Conservation (phyloP, 140 eudicot genomes). For the Oenanthe javanica region DNA sequence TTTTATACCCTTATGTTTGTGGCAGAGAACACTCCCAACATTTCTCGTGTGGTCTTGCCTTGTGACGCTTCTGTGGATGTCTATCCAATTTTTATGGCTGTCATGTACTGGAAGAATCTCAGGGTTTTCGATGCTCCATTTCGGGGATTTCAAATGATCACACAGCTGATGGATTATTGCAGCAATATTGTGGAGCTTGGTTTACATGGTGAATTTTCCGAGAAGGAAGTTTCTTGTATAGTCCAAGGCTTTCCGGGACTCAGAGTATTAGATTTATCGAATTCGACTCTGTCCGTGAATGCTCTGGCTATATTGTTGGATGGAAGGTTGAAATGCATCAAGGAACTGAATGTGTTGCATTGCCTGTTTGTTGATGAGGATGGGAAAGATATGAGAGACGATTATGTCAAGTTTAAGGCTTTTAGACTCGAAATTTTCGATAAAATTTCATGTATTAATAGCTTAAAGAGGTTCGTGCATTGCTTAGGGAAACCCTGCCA, state of each 20-base stretch:
- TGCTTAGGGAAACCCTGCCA: constrained; percentile 14
- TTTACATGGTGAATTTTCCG: constrained; percentile 8
- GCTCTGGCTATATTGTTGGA: constrained; percentile 11
- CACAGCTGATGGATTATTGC: constrained; percentile 20
- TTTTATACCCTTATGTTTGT: constrained; percentile 6
- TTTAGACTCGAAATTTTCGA: constrained; percentile 11
- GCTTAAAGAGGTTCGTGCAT: constrained; percentile 14
- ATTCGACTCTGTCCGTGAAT: not conserved
- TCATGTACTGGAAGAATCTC: constrained; percentile 19
- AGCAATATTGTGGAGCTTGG: constrained; percentile 11
- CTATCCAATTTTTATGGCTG: constrained; percentile 8
- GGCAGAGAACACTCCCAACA: constrained; percentile 19
- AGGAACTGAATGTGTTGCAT: constrained; percentile 16
- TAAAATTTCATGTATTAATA: not conserved
- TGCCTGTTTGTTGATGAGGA: constrained; percentile 12
- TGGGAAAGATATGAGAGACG: constrained; percentile 8
- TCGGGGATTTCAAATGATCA: constrained; percentile 1
- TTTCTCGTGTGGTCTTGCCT: constrained; percentile 12
- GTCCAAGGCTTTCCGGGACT: constrained; percentile 17
- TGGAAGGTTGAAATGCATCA: constrained; percentile 21
- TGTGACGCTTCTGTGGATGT: not conserved
- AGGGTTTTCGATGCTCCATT: constrained; percentile 11
- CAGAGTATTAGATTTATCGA: constrained; percentile 11
- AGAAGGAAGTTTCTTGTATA: constrained; percentile 1
- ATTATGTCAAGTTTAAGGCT: constrained; percentile 2